phyloP scores from a whole-genome alignment of 2,329 filamentous ascomycete genomes.

The Gremmenia infestans region DNA sequence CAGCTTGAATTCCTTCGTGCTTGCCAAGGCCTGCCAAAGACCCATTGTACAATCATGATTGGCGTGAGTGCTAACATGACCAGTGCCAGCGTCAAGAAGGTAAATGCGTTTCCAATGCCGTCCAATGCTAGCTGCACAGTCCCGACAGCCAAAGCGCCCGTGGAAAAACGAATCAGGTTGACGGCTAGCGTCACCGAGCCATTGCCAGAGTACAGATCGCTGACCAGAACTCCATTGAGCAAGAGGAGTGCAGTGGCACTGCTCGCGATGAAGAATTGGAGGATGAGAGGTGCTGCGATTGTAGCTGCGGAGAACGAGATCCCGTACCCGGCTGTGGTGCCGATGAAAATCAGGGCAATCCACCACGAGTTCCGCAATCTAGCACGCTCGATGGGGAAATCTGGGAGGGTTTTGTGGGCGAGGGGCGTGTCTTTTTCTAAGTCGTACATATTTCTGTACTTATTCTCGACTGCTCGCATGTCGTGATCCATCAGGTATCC shows the following conservation, averaged over 20 bases:
- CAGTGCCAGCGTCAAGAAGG: constrained; percentile 8
- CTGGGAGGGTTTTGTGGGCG: constrained; percentile 13
- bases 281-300: constrained; percentile 11
- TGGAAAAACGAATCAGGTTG: constrained; percentile 28
- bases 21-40: constrained; percentile 8
- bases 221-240: constrained; percentile 12
- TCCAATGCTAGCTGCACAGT: constrained; percentile 18
- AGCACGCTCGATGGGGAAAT: constrained; percentile 21
- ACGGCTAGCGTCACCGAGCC: constrained; percentile 29
- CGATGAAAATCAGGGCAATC: constrained; percentile 10
- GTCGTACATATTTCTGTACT: constrained; percentile 40
- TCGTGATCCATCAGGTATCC: constrained; percentile 61
- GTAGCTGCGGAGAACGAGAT: background rate
- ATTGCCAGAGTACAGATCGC: constrained; percentile 11
- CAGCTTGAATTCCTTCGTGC: constrained; percentile 5
- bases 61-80: constrained; percentile 6
- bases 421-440: constrained; percentile 14
- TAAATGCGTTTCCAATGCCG: constrained; percentile 4
- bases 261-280: constrained; percentile 26
- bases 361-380: constrained; percentile 11
- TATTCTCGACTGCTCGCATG: constrained; percentile 45
- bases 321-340: constrained; percentile 3
- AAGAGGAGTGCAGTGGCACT: constrained; percentile 22
- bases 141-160: constrained; percentile 25
- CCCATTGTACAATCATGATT: constrained; percentile 7